Base-by-base conservation (phyloP, 495 filamentous ascomycete species). In the Annulohypoxylon moriforme region DNA sequence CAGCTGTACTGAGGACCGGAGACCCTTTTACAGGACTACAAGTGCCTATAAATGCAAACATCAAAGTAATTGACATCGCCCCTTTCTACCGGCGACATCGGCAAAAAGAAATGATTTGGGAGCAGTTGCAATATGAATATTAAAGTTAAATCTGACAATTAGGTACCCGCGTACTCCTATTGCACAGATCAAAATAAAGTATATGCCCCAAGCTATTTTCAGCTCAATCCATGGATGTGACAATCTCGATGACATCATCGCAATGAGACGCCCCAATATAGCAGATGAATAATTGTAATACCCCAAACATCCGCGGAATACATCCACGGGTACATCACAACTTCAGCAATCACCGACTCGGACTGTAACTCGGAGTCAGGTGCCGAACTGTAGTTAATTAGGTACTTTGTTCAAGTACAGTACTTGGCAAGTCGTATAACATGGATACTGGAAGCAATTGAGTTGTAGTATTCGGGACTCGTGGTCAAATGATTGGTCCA, bases 401-500 rank as follows among this genome's bases (percentile, higher is more conserved):
- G 20, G 46, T 11, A 22, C 18, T 22, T 49, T 24, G 22, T 49
- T 40, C 13, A 40, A n/a, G 36, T 40, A 40, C 36, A 14, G 18
- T 10, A 11, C 22, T 49, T 49, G 22, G 20, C 22, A 49, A 11
- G 20, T 27, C 4, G 47, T 52, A 29, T 52, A 29, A 27, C 40
- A 44, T 44, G 40, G 47, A 25, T 52, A 52, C 47, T 25, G n/a
- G 22, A 56, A 62, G 56, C 65, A 69, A 67, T 63, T n/a, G 71
- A 69, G 31, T 69, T 66, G 36, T 47, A 10, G 50, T 47, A 67
- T 66, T 50, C 5, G 40, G 3, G 52, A 63, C 71, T 66, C 71
- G 71, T 73, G 71, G 71, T 63, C 58, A 67, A 67, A 73, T 64
- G 71, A 73, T 73, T 73, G 71, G 71, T 20, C 52, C 24, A 69